phyloP scores from a whole-genome alignment of 345 rosid species.

The Euphorbia peplus region DNA sequence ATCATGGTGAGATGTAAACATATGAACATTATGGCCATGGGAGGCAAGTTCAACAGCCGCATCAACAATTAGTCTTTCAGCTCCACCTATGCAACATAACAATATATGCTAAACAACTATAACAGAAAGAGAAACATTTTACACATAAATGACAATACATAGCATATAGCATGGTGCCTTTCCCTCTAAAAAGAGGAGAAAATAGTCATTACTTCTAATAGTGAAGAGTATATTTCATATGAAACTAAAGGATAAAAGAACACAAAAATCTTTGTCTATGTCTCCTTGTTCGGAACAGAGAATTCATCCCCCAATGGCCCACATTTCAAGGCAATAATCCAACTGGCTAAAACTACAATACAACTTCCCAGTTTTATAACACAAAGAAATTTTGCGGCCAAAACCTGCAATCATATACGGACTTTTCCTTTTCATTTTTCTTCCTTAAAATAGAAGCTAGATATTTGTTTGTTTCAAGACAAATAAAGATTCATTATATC shows the following conservation, averaged over 20 bases:
- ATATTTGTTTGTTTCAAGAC: not conserved
- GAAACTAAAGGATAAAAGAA: not conserved
- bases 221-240: not conserved
- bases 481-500: too few relatives aligned
- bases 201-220: not conserved
- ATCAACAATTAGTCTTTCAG: conserved; percentile 91
- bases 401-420: not conserved
- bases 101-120: not conserved
- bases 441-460: not conserved
- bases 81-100: conserved; percentile 57
- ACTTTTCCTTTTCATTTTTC: not conserved
- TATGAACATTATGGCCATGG: conserved; percentile 75
- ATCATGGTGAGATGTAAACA: conserved; percentile 90
- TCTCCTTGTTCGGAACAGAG: not conserved
- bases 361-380: not conserved
- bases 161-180: too few relatives aligned
- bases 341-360: not conserved
- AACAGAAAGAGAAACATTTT: too few relatives aligned
- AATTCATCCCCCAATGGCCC: not conserved
- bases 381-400: not conserved
- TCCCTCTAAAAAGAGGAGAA: too few relatives aligned
- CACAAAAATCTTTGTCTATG: not conserved
- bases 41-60: conserved; percentile 85
- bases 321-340: not conserved
- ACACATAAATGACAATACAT: too few relatives aligned